Base-by-base conservation (phyloP, 2,329 filamentous ascomycete species). In the Setomelanomma holmii region DNA sequence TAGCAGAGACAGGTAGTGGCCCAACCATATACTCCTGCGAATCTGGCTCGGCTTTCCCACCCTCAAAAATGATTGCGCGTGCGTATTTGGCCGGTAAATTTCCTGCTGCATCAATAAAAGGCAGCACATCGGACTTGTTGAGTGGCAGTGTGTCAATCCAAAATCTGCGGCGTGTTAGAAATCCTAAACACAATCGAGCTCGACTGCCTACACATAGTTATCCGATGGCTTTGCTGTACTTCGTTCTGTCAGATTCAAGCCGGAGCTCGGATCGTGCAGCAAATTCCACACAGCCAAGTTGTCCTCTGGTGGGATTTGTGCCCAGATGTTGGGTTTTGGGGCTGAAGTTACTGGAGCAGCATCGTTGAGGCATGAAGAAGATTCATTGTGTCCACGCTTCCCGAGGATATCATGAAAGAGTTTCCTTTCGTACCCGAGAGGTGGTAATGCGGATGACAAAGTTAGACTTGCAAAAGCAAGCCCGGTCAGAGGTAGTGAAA, bases 61-160 rank as follows among this genome's bases (percentile, higher is more conserved):
- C 76, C 50, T 79, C 73, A 36, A 79, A 78, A 35, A 82, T 74
- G 45, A 81, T 76, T 1, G 74, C 79, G 19, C 79, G 70, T 22
- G 80, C 80, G 64, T 78, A 82, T 12, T 76, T 73, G 10, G 67
- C 49, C 1, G 80, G 79, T 4, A 60, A 50, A 8, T 53, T 36
- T 1, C 58, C 74, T 19, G 69, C 60, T 14, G 71, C 71, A 42
- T 80, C 76, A 1, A 82, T 60, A 57, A 79, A 83, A 0, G 75
- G 69, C 6, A 83, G 59, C 1, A 75, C 78, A 39, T 74, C 72
- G 0, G 76, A 75, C 59, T 84, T 83, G 66, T 83, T 83, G 6
- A 77, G 69, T 24, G 74, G 78, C 2, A 83, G 66, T 1, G 77
- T 76, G 55, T 83, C 80, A 17, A 83, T 73, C 61, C 73, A 78